Base-by-base conservation (phyloP, 108 stramenopile genomes). In the Fistulifera solaris region DNA sequence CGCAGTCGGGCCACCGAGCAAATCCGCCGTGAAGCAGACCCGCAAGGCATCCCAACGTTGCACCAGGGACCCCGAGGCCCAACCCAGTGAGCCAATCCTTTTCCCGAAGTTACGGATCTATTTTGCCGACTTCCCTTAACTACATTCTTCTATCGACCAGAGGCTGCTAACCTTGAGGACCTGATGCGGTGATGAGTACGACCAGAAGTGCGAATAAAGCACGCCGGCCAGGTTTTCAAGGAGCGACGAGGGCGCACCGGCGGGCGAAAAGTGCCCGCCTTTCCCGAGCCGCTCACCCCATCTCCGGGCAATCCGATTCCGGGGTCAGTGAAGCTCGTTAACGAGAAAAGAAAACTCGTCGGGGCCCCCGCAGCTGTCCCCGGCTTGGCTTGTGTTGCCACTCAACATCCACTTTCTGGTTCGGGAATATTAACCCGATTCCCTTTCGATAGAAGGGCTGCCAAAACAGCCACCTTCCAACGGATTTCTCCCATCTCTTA, bases 101-200 rank as follows among this genome's bases (percentile, higher is more conserved):
- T 83, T 79, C 82, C 77, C 82, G 76, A 83, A 76, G 82, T 83
- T 83, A 83, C 81, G 77, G 81, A 83, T 83, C 81, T 80, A 85
- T 72, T 85, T 79, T 85, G 75, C 79, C 75, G 74, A 80, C 74
- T 80, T 73, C 74, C 71, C 75, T 85, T 88, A 90, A 83, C 88
- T 94, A 94, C 87, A 85, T 94, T 94, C 77, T 83, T 89, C 93
- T 94, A 94, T 94, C 83, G 83, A 90, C 93, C 80, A 84, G 84
- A 90, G 84, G 82, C 84, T 90, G 77, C 82, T 75, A 78, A 86
- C 83, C 89, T 87, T 87, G 94, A 89, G 84, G 87, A 95, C 90
- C 94, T 95, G 94, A 88, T 85, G 94, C 90, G 94, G 94, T 95
- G 87, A 95, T 91, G 80, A 81, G 87, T 85, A 89, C 82, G 82